These are phyloP conservation scores for Barnettozyma pratensis DNA, from an alignment of 805 yeast species.

Conservation along the genomic window DNA sequence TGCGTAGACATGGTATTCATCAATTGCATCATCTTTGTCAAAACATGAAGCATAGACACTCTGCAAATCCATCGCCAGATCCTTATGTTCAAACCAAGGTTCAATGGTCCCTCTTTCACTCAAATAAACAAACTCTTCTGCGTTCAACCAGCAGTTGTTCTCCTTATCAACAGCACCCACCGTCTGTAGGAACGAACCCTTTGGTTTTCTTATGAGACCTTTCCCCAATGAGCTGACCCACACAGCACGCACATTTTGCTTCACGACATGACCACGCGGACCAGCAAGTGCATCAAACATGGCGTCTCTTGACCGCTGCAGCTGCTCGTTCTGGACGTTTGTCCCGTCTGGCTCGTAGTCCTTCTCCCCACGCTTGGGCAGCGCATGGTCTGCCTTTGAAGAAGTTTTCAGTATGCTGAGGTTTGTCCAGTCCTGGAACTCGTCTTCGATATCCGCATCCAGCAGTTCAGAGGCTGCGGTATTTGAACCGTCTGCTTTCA, in stretches of 20 bases:
- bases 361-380: constrained; percentile 76
- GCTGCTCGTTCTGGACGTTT: constrained; percentile 37
- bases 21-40: constrained; percentile 36
- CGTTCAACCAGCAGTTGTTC: constrained; percentile 47
- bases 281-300: constrained; percentile 66
- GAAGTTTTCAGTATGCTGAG: constrained; percentile 24
- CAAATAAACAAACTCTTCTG: constrained; percentile 71
- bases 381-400: constrained; percentile 9
- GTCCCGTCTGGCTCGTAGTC: constrained; percentile 85
- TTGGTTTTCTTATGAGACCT: constrained; percentile 44
- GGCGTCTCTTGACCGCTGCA: constrained; percentile 52
- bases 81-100: constrained; percentile 30
- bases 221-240: constrained; percentile 30
- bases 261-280: constrained; percentile 42
- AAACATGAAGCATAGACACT: constrained; percentile 55
- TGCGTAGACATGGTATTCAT: constrained; percentile 62
- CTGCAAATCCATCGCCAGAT: constrained; percentile 50
- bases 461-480: background rate
- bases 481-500: background rate
- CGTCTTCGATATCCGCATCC: constrained; percentile 32
- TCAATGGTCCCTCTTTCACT: constrained; percentile 72
- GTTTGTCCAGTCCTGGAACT: constrained; percentile 50
- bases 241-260: constrained; percentile 48
- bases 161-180: constrained; percentile 56
- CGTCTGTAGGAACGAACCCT: constrained; percentile 69